Base-by-base conservation (phyloP, 371 early-diverging fungal species). In the Syncephalastrum racemosum region DNA sequence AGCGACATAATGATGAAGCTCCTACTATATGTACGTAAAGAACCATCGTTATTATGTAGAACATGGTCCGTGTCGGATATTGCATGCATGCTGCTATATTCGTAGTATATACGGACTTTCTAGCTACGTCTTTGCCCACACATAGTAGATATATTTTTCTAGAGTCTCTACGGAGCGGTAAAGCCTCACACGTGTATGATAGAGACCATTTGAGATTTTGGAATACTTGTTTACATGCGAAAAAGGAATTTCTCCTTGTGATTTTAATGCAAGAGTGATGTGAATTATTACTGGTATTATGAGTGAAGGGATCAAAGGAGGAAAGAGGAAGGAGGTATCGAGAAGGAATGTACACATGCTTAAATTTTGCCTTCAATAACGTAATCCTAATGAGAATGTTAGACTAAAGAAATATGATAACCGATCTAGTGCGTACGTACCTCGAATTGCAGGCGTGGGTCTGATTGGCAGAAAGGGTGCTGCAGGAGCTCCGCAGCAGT, bases 401-500 rank as follows among this genome's bases (percentile, higher is more conserved):
- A 25, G 44, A 22, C 23, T 4, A 16, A 24, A 49, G 18, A n/a
- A 49, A 49, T 10, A 49, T 24, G 20, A 19, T 10, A 0, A 39
- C 10, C 7, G 52, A 4, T 13, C 16, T 36, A 6, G 3, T n/a
- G 39, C 3, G 2, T 4, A 14, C 58, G 50, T 66, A 61, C 81
- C 22, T 68, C 76, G 50, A 86, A 84, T 13, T 78, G 62, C 40
- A 81, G 83, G 16, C 64, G 62, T 7, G 69, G 57, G 42, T 84
- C 76, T 22, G 64, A 55, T 16, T 67, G 56, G 10, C 77, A 68
- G 52, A 83, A 86, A 10, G 74, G 59, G 62, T 86, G 82, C 0
- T 56, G 15, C 6, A 85, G 59, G 22, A 93, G 61, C 23, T 87
- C 75, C 1, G 66, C 56, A 0, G 92, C 93, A 0, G 90, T 81